A percentile compares a stretch with the other conserved stretches of the same genome.
Evolutionary conservation across 2,329 filamentous ascomycete genomes (phyloP).

Genomic region (Coniochaeta sp.): DNA sequence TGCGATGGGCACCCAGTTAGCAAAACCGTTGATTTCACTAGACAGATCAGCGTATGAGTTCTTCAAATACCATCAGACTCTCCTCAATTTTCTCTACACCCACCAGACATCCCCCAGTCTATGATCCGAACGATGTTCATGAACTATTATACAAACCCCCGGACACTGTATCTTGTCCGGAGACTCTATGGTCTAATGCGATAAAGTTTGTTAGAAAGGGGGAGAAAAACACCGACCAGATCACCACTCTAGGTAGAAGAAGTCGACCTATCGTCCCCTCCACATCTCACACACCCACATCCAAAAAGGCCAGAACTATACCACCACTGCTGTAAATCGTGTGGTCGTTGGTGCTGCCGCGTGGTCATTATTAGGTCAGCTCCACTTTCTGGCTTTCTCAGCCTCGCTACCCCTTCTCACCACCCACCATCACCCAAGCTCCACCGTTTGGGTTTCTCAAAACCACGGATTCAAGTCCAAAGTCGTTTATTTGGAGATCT

Average conservation of each 20-base stretch:
- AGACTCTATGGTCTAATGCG: not conserved
- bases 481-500: conserved; percentile 51
- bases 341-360: not conserved
- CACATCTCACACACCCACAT: not conserved
- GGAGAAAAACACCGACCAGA: not conserved
- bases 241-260: not conserved
- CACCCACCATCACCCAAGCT: no score
- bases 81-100: not conserved
- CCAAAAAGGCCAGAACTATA: not conserved
- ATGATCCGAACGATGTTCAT: not conserved
- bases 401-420: no score
- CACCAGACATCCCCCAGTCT: not conserved
- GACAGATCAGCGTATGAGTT: no score
- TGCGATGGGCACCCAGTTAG: no score
- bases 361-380: not conserved
- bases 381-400: not conserved
- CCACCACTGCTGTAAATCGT: not conserved
- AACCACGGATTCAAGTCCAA: no score
- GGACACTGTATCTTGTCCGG: not conserved
- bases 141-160: not conserved
- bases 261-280: not conserved
- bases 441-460: no score
- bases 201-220: not conserved
- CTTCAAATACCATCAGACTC: not conserved
- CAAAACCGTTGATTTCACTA: no score